Base-by-base conservation (phyloP, 257 asterid species). In the Cruciata laevipes region DNA sequence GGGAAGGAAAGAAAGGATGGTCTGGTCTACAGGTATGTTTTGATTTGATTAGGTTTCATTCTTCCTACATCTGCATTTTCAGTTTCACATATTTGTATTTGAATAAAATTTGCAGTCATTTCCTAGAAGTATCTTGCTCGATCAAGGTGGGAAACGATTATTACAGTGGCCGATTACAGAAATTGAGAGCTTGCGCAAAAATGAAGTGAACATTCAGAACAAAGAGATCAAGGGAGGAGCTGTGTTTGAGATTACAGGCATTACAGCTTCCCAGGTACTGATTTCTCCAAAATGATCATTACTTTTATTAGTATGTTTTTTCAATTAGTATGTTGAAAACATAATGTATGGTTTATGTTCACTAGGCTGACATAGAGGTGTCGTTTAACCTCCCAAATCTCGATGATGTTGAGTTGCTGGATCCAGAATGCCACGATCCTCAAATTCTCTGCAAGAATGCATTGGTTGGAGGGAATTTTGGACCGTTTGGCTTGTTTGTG, bases 161-260 rank as follows among this genome's bases (percentile, higher is more conserved):
- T 27, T 85, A 32, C 97, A 86, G 52, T 88, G 96, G 96, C 97
- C 97, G 0, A 23, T 88, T n/a, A 69, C 76, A 64, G 97, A 90
- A 67, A 18, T 91, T 0, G 82, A 86, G 69, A 61, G 76, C 42
- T 69, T 88, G 38, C 84, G 93, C 60, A 58, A 65, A 33, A 59
- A 78, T 7, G 57, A 68, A 38, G 79, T 81, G n/a, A 78, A 77
- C 47, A 1, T 78, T 74, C 73, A 69, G 20, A 49, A 85, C 7
- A 49, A 67, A 12, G 77, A 61, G 73, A 76, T 91, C 5, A 6
- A 55, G 7, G 78, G 65, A 13, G 95, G 89, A 38, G 69, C 71
- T 2, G 47, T 58, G n/a, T 13, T 85, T 1, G 86, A 84, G 74
- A 68, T 90, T 55, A 74, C 71, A 55, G 88, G 86, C 51, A 68